Evolutionary conservation across 306 rosid genomes (phyloP).

Genomic region (Carpinus viminea): DNA sequence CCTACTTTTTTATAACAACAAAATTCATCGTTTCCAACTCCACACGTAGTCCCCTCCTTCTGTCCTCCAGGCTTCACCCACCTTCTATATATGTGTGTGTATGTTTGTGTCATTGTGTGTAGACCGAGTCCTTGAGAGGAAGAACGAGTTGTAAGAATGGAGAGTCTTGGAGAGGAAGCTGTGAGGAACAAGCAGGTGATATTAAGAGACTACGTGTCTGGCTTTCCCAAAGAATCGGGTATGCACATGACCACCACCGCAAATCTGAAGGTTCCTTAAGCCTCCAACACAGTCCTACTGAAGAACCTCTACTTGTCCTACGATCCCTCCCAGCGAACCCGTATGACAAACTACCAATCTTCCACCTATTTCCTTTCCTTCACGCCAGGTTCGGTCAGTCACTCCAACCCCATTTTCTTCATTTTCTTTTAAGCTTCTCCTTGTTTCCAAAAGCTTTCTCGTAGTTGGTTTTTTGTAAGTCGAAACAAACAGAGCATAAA

Average conservation of each 20-base stretch:
- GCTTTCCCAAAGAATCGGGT: conserved; percentile 8
- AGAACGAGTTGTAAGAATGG: neutral
- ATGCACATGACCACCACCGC: neutral
- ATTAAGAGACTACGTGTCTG: neutral
- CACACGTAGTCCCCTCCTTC: no score
- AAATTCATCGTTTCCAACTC: no score
- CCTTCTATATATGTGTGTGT: no score
- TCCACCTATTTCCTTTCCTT: neutral
- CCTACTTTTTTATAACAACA: no score
- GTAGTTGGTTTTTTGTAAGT: no score
- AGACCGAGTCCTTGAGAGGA: no score
- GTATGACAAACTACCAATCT: neutral
- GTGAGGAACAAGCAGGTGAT: conserved; percentile 14
- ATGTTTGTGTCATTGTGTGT: no score
- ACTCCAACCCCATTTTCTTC: neutral
- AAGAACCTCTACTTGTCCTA: conserved; percentile 20
- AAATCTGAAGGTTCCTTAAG: neutral
- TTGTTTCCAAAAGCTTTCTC: no score
- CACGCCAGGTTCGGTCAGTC: neutral
- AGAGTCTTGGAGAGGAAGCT: neutral
- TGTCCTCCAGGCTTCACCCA: no score
- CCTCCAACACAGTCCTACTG: neutral
- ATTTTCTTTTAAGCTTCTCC: neutral
- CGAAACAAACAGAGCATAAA: no score
- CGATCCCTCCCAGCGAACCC: conserved; percentile 7